Percentiles rank a stretch among this genome's conserved stretches.
Conservation (phyloP, 768 basidiomycete species). For the Lactarius sp. region DNA sequence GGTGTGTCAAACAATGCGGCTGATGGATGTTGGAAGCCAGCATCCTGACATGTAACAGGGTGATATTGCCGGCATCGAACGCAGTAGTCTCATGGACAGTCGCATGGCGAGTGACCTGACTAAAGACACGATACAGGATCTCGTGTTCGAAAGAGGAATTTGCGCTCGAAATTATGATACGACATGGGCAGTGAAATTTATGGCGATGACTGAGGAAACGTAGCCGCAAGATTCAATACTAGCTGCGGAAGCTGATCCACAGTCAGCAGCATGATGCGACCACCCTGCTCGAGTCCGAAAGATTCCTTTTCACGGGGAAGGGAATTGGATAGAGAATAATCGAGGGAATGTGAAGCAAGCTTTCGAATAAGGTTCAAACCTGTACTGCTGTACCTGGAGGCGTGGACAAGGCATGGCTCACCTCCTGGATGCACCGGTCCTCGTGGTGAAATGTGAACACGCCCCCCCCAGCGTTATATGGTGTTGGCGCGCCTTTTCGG, state of each 20-base stretch:
- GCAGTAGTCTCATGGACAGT: not conserved
- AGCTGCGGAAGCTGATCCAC: conserved; percentile 39
- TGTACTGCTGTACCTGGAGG: not conserved
- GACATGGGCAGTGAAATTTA: conserved; percentile 1
- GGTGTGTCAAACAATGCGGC: not conserved
- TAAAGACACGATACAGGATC: not conserved
- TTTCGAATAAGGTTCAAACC: conserved; percentile 29
- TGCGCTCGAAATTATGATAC: not conserved
- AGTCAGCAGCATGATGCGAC: conserved; percentile 60
- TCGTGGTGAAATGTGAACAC: conserved; percentile 82
- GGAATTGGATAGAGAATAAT: conserved; percentile 50
- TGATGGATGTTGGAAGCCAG: not conserved
- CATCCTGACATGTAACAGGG: not conserved
- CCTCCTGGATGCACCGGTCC: conserved; percentile 68
- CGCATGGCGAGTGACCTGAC: not conserved
- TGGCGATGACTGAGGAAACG: conserved; percentile 7
- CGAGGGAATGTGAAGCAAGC: conserved; percentile 48
- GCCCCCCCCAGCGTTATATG: conserved; percentile 46
- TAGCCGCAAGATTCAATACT: conserved; percentile 29
- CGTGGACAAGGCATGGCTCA: conserved; percentile 32
- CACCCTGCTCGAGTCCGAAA: conserved; percentile 67
- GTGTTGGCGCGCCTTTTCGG: conserved; percentile 31
- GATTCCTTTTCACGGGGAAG: conserved; percentile 56
- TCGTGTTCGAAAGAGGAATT: not conserved
- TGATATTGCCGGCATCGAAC: not conserved